Percentiles rank a stretch among this genome's conserved stretches.
These are phyloP conservation scores for Xerocomus potaroensis DNA, from an alignment of 768 basidiomycete species.

Conservation along the genomic window DNA sequence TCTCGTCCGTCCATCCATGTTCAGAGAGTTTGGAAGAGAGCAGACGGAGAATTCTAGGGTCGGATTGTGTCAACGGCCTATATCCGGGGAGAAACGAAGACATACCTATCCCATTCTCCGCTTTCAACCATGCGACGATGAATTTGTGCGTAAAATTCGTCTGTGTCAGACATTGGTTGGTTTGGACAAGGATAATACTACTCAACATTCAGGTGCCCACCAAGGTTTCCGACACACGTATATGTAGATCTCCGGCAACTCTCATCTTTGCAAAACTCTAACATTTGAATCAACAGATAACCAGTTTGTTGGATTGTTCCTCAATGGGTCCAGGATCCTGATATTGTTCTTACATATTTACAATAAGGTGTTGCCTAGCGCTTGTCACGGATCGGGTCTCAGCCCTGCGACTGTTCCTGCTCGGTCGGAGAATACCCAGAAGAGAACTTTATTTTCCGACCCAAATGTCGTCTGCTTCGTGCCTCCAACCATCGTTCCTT, in stretches of 20 bases:
- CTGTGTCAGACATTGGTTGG: background rate
- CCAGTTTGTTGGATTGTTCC: no score
- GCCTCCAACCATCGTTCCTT: constrained; percentile 6
- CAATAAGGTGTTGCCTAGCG: no score
- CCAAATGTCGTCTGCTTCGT: background rate
- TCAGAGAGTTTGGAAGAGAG: background rate
- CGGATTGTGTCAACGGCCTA: background rate
- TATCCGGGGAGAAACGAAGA: background rate
- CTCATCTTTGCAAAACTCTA: no score
- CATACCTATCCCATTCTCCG: background rate
- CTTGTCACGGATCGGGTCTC: no score
- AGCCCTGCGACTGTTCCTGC: no score
- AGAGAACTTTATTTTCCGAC: background rate
- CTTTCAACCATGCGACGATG: background rate
- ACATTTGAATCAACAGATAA: background rate
- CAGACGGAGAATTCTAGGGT: background rate
- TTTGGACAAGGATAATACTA: no score
- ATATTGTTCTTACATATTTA: no score
- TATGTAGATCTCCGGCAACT: no score
- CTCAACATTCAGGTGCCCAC: no score
- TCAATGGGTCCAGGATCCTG: no score
- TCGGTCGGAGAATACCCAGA: no score
- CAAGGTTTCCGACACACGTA: no score
- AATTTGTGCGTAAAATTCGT: background rate
- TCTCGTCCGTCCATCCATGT: background rate